Evolutionary conservation across 2,329 filamentous ascomycete genomes (phyloP).

Genomic region (Tolypocladium tropicale): DNA sequence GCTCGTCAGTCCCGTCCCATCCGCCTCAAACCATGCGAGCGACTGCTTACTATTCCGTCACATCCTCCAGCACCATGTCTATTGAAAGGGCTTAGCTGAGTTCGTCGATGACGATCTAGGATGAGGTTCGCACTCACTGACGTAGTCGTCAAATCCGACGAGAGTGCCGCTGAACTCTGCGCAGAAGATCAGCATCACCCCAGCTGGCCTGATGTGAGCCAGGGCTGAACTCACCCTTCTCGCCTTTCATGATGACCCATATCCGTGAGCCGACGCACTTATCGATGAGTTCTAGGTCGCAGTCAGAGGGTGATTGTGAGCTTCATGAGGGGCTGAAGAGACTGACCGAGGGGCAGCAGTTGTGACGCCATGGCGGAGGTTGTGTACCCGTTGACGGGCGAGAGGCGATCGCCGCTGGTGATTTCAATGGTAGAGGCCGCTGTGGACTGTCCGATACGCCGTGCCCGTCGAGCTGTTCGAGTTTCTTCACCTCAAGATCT

Average conservation of each 20-base stretch:
- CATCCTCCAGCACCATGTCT: slow-evolving; percentile 98
- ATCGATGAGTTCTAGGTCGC: slow-evolving; percentile 77
- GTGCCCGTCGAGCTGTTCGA: neutral
- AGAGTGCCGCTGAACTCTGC: slow-evolving; percentile 92
- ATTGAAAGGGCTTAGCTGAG: slow-evolving; percentile 12
- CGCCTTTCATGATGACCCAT: slow-evolving; percentile 99
- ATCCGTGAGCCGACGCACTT: slow-evolving; percentile 97
- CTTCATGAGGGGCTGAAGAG: neutral
- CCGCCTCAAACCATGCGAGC: neutral
- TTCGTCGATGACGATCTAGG: neutral
- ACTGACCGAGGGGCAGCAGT: slow-evolving; percentile 58
- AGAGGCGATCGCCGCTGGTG: neutral
- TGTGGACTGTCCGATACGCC: neutral
- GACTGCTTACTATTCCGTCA: slow-evolving; percentile 76
- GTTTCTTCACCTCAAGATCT: neutral
- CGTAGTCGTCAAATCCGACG: slow-evolving; percentile 96
- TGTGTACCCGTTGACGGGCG: neutral
- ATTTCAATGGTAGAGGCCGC: neutral
- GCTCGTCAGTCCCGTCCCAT: slow-evolving; percentile 11
- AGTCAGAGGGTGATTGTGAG: slow-evolving; percentile 1
- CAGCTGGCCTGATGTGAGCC: neutral
- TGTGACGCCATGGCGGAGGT: slow-evolving; percentile 54
- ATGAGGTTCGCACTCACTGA: slow-evolving; percentile 62
- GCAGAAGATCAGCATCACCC: slow-evolving; percentile 10
- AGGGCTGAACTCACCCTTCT: slow-evolving; percentile 59